phyloP scores from a whole-genome alignment of 176 grass and related monocot genomes.

The Puccinellia tenuiflora region DNA sequence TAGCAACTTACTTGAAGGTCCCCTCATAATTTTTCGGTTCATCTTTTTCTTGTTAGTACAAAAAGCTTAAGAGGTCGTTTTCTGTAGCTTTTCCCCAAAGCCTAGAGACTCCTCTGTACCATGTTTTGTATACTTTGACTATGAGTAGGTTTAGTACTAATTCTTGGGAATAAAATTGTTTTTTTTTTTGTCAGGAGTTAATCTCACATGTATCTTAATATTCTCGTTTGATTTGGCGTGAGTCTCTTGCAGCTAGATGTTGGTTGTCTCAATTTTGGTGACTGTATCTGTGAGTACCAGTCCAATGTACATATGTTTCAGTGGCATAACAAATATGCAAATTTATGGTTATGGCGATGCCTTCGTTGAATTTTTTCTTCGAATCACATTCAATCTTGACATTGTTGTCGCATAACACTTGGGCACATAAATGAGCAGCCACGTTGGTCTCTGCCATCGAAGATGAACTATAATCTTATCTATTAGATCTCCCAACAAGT shows the following conservation, averaged over 20 bases:
- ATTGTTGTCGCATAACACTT: neutral
- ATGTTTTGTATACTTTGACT: conserved; percentile 43
- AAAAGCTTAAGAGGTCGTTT: conserved; percentile 26
- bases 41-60: conserved; percentile 27
- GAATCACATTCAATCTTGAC: neutral
- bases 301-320: neutral
- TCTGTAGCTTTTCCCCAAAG: conserved; percentile 14
- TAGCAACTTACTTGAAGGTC: conserved; percentile 52
- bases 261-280: neutral
- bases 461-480: neutral
- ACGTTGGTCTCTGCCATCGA: neutral
- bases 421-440: neutral
- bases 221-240: neutral
- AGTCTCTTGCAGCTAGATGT: neutral
- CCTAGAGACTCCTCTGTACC: conserved; percentile 29
- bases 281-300: neutral
- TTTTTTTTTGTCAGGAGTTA: conserved; percentile 24
- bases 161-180: conserved; percentile 49
- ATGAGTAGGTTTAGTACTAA: conserved; percentile 47
- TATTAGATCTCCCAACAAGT: neutral
- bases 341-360: neutral
- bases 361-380: neutral
- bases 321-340: neutral
- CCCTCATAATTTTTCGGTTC: conserved; percentile 42
- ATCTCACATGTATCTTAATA: conserved; percentile 24